Conservation (phyloP, 2,329 filamentous ascomycete species). For the Pseudogymnoascus sp. region DNA sequence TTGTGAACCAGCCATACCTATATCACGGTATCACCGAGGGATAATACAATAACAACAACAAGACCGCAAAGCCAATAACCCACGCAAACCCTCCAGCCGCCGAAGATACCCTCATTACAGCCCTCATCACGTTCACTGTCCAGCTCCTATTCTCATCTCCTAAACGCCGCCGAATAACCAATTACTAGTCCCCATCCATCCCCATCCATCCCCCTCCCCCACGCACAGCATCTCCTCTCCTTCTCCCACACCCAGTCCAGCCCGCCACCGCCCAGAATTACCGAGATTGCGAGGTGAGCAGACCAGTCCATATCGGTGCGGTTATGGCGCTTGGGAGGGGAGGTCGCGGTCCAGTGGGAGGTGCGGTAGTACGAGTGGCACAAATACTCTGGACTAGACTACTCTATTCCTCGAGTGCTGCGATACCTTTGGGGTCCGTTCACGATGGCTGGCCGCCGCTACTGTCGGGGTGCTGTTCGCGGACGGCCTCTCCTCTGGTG, state of each 20-base stretch:
- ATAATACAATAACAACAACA: background rate
- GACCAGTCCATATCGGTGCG: background rate
- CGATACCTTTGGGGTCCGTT: background rate
- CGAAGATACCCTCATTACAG: background rate
- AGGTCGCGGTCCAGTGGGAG: no score
- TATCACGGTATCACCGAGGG: background rate
- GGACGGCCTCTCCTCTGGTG: no score
- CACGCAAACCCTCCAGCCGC: background rate
- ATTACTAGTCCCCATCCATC: background rate
- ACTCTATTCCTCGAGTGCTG: background rate
- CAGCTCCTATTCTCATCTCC: background rate
- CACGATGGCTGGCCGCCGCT: background rate
- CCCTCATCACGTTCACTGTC: background rate
- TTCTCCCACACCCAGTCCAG: background rate
- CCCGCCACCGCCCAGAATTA: background rate
- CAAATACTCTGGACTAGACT: background rate
- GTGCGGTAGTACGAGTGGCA: no score
- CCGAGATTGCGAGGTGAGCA: background rate
- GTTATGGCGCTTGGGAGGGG: background rate
- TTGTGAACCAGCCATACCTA: background rate
- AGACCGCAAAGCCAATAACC: background rate
- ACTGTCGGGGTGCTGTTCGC: background rate
- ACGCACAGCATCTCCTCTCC: background rate
- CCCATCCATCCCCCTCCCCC: background rate
- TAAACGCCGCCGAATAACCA: background rate